Conservation (phyloP, 1,284 basidiomycete species). For the Thecaphora frezii region DNA sequence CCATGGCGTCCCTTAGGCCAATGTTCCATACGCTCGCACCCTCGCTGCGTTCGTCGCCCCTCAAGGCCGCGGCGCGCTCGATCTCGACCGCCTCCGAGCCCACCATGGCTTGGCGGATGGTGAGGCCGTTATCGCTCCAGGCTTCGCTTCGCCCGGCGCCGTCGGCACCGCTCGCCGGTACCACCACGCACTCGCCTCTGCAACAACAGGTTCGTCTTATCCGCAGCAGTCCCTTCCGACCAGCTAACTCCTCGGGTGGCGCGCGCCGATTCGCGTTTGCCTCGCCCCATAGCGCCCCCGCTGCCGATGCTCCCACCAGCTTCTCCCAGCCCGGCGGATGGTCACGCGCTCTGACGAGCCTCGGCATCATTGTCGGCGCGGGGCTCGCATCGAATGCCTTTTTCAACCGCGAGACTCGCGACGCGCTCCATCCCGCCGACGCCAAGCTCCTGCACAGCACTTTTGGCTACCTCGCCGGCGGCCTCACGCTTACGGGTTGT, state of each 20-base stretch:
- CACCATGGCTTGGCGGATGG: background rate
- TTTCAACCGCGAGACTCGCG: constrained; percentile 56
- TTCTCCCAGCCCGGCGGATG: constrained; percentile 49
- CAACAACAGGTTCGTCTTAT: constrained; percentile 36
- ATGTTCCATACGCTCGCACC: constrained; percentile 31
- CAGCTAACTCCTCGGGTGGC: constrained; percentile 11
- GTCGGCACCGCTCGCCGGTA: too few species aligned
- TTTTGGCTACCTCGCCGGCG: constrained; percentile 82
- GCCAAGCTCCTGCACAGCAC: constrained; percentile 71
- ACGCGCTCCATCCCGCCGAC: constrained; percentile 37
- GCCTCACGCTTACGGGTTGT: constrained; percentile 73
- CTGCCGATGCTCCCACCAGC: constrained; percentile 39
- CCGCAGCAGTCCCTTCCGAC: constrained; percentile 33
- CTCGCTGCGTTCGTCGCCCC: constrained; percentile 29
- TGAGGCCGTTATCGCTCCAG: background rate
- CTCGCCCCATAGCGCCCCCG: constrained; percentile 40
- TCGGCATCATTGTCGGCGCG: constrained; percentile 54
- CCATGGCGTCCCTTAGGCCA: constrained; percentile 27
- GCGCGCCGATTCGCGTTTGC: constrained; percentile 28
- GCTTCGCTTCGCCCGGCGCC: background rate
- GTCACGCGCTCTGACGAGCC: constrained; percentile 41
- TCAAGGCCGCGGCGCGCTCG: constrained; percentile 23
- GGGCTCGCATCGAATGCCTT: constrained; percentile 55
- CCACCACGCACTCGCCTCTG: background rate
- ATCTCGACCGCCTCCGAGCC: constrained; percentile 7